Percentiles rank a stretch among this genome's conserved stretches.
Evolutionary conservation across 495 filamentous ascomycete species (phyloP).

Genomic region (Recurvomyces mirabilis): DNA sequence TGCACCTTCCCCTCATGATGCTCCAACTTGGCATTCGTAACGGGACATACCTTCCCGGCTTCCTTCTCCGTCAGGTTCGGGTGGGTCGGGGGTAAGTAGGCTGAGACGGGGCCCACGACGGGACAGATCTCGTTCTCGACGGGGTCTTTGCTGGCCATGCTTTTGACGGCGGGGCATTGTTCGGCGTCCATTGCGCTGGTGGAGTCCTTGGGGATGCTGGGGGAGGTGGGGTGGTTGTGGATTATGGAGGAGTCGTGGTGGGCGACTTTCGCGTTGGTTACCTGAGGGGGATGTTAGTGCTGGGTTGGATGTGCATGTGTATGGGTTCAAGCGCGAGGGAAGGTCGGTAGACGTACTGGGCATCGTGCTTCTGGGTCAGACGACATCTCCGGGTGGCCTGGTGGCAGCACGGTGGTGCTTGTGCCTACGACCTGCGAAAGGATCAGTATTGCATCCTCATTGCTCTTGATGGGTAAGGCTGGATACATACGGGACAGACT

Average conservation of each 20-base stretch:
- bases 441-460: not conserved
- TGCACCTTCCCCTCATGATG: constrained; percentile 17
- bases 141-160: constrained; percentile 1
- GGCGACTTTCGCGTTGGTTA: constrained; percentile 20
- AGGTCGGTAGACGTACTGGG: too few relatives aligned
- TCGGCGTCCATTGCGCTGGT: constrained; percentile 7
- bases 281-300: not conserved
- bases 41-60: constrained; percentile 14
- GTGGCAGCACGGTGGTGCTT: constrained; percentile 15
- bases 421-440: constrained; percentile 5
- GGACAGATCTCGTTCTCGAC: constrained; percentile 12
- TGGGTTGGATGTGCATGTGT: not conserved
- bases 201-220: constrained; percentile 2
- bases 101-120: constrained; percentile 8
- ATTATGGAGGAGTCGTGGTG: constrained; percentile 14
- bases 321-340: too few relatives aligned
- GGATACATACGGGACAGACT: constrained; percentile 8
- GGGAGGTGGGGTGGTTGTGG: constrained; percentile 16
- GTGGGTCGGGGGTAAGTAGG: constrained; percentile 15
- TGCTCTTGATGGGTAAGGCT: not conserved
- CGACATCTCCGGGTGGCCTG: constrained; percentile 13
- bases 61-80: constrained; percentile 13
- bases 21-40: constrained; percentile 16
- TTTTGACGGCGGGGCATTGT: constrained; percentile 7
- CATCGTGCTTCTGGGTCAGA: constrained; percentile 17